Evolutionary conservation across 371 early-diverging fungal species (phyloP).

Genomic region (Rhizopus delemar): DNA sequence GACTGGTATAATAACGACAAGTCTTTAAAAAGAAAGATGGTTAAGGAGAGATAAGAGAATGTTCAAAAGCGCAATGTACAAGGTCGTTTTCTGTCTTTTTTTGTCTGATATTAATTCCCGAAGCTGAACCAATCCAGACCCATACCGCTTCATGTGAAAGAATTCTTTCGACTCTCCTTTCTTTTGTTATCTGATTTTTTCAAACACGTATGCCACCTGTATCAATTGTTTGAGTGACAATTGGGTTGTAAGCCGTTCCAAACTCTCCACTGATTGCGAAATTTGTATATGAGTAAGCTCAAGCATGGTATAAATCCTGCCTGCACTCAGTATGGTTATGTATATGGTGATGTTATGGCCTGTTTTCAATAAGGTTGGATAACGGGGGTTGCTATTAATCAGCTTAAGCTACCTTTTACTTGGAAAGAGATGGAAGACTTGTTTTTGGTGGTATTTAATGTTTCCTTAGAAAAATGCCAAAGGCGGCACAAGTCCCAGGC

Average conservation of each 20-base stretch:
- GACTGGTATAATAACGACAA: conserved; percentile 11
- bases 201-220: conserved; percentile 10
- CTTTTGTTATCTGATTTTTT: conserved; percentile 15
- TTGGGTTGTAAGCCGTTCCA: conserved; percentile 6
- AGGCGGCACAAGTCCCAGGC: conserved; percentile 20
- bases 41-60: conserved; percentile 5
- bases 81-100: conserved; percentile 7
- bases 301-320: conserved; percentile 9
- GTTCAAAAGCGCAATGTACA: conserved; percentile 15
- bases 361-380: conserved; percentile 11
- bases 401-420: conserved; percentile 13
- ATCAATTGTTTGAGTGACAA: conserved; percentile 1
- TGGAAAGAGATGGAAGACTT: conserved; percentile 13
- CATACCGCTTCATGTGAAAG: conserved; percentile 36
- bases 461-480: conserved; percentile 9
- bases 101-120: neutral
- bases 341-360: conserved; percentile 8
- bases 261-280: conserved; percentile 2
- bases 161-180: conserved; percentile 2
- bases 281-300: too few relatives aligned
- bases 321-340: neutral
- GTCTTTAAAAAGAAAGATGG: conserved; percentile 5
- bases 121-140: neutral
- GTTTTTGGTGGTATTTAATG: conserved; percentile 2
- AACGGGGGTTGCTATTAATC: conserved; percentile 5